Evolutionary conservation across 495 filamentous ascomycete species (phyloP).

Genomic region (Penicillium lividum): DNA sequence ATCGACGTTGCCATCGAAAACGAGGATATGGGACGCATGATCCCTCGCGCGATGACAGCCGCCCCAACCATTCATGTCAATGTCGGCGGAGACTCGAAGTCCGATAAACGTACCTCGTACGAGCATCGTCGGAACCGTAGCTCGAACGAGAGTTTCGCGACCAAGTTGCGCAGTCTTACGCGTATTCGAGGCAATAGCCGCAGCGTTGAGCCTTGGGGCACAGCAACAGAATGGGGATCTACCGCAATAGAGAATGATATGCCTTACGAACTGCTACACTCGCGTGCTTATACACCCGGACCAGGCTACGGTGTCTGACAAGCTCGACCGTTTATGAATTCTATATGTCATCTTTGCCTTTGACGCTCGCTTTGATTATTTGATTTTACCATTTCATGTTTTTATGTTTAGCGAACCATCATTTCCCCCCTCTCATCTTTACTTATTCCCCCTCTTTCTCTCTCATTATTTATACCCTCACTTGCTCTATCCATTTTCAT

Average conservation of each 20-base stretch:
- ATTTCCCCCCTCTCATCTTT: not conserved
- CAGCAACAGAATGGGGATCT: constrained; percentile 6
- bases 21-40: constrained; percentile 35
- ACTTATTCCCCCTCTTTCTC: not conserved
- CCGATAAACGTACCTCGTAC: constrained; percentile 44
- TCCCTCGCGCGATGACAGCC: constrained; percentile 45
- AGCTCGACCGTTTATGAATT: not conserved
- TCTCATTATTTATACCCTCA: constrained; percentile 10
- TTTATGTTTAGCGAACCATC: constrained; percentile 7
- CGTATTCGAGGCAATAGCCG: constrained; percentile 70
- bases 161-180: constrained; percentile 65
- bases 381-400: constrained; percentile 1
- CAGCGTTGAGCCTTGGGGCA: constrained; percentile 38
- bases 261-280: constrained; percentile 37
- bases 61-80: constrained; percentile 28
- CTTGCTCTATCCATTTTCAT: constrained; percentile 3
- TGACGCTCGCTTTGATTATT: not conserved
- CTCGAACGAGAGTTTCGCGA: constrained; percentile 65
- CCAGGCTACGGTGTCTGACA: not conserved
- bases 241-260: constrained; percentile 21
- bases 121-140: constrained; percentile 68
- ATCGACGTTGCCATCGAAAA: constrained; percentile 77
- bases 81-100: constrained; percentile 11
- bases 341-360: not conserved
- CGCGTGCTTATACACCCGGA: constrained; percentile 6